Evolutionary conservation across 2,329 filamentous ascomycete genomes (phyloP), one percentile per base, ranked within the genome.

Genomic region (Orbilia ellipsospora): DNA sequence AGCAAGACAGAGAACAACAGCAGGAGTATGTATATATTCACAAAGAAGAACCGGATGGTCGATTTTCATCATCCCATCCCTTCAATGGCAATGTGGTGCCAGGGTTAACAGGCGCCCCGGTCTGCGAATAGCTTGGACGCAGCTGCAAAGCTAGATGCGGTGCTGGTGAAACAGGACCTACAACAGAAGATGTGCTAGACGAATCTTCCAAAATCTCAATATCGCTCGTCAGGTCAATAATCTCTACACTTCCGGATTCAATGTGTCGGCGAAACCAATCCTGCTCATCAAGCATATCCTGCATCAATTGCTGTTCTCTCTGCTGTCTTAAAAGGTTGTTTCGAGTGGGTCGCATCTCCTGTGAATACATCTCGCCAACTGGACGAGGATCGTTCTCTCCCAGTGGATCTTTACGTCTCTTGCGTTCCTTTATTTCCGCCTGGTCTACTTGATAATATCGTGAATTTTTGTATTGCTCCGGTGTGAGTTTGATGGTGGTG

Each of bases 401-500:
- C 1, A 62, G 54, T 4, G 66, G 66, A 23, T 70, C 66, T n/a
- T 26, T 48, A n/a, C 18, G 20, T 10, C 7, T n/a, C 12, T 18
- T 44, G 20, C 51, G 48, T 36, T 18, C 2, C n/a, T 45, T 16
- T 12, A 59, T n/a, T 15, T 54, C 64, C 28, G 23, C n/a, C 20
- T 60, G 72, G 28, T 75, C 72, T 13, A 23, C 20, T 5, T 51
- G 3, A 45, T 64, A 69, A 42, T 69, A 69, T 36, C 50, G 36
- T n/a, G 72, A 75, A 16, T 28, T 3, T 15, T 48, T 56, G 64
- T 75, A 75, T 60, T 75, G 51, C 36, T 64, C 23, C 2, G 64
- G 52, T 15, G 72, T 60, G 18, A 75, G 45, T 64, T 75, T 75
- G 52, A 75, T 65, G 18, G 50, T 60, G 31, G 57, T 69, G 56